Evolutionary conservation across 139 green algal genomes (phyloP).

Genomic region (Tetradesmus obliquus): DNA sequence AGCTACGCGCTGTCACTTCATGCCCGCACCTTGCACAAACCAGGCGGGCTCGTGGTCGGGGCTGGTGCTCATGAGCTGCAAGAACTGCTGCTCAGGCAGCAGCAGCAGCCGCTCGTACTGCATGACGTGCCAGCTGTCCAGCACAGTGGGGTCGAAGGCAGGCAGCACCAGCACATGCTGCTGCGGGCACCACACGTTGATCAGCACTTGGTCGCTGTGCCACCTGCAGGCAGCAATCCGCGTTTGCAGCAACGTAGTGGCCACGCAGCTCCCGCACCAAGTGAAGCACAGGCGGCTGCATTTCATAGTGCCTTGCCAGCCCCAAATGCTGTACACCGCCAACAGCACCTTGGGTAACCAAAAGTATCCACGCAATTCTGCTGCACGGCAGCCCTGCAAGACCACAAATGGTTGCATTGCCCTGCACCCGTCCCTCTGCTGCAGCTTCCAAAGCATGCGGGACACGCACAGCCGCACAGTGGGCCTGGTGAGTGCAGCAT

Average conservation of each 20-base stretch:
- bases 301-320: too few relatives aligned
- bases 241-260: not conserved
- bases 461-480: not conserved
- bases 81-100: conserved; percentile 17
- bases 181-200: not conserved
- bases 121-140: conserved; percentile 23
- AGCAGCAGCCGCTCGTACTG: conserved; percentile 2
- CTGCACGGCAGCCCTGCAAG: not conserved
- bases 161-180: conserved; percentile 1
- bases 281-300: not conserved
- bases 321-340: not conserved
- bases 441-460: not conserved
- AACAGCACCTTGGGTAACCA: not conserved
- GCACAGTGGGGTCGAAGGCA: conserved; percentile 13
- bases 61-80: conserved; percentile 32
- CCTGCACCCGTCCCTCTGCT: not conserved
- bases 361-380: not conserved
- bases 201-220: not conserved
- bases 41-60: conserved; percentile 17
- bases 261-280: not conserved
- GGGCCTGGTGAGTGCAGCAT: not conserved
- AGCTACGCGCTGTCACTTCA: not conserved
- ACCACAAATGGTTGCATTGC: not conserved
- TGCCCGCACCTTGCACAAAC: conserved; percentile 12
- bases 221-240: not conserved